Conservation (phyloP, 2,329 filamentous ascomycete genomes). For the Sclerotinia trifoliorum region DNA sequence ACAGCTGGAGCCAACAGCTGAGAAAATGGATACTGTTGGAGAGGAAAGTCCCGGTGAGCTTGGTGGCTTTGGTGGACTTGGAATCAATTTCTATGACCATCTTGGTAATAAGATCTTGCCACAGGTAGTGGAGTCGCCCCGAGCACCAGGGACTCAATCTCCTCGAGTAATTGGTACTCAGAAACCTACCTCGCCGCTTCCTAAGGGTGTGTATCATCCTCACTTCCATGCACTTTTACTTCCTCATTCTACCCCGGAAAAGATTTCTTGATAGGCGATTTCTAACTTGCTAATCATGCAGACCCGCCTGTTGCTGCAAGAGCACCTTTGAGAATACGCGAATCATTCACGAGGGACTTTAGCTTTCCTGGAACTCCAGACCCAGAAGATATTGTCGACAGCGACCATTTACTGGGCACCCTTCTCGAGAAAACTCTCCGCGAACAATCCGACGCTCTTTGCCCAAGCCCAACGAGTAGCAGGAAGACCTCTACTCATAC, state of each 20-base stretch:
- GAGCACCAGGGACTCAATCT: not conserved
- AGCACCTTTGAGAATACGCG: conserved; percentile 10
- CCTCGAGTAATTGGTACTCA: conserved; percentile 5
- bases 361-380: conserved; percentile 9
- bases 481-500: conserved; percentile 10
- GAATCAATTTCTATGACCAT: conserved; percentile 28
- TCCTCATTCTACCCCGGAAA: not conserved
- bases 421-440: conserved; percentile 33
- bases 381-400: not conserved
- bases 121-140: not conserved
- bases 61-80: conserved; percentile 17
- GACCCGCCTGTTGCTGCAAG: conserved; percentile 1
- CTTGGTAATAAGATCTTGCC: conserved; percentile 7
- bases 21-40: not conserved
- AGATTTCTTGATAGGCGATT: not conserved
- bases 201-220: conserved; percentile 7
- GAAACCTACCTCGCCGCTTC: conserved; percentile 9
- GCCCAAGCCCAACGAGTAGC: conserved; percentile 24
- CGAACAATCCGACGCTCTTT: conserved; percentile 31
- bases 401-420: conserved; percentile 29
- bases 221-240: not conserved
- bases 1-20: not conserved
- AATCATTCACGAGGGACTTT: conserved; percentile 8
- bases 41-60: conserved; percentile 3
- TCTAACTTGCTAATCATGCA: not conserved